Evolutionary conservation across 768 basidiomycete species (phyloP), one percentile per base, ranked within the genome.

Genomic region (Kondoa malvinella): DNA sequence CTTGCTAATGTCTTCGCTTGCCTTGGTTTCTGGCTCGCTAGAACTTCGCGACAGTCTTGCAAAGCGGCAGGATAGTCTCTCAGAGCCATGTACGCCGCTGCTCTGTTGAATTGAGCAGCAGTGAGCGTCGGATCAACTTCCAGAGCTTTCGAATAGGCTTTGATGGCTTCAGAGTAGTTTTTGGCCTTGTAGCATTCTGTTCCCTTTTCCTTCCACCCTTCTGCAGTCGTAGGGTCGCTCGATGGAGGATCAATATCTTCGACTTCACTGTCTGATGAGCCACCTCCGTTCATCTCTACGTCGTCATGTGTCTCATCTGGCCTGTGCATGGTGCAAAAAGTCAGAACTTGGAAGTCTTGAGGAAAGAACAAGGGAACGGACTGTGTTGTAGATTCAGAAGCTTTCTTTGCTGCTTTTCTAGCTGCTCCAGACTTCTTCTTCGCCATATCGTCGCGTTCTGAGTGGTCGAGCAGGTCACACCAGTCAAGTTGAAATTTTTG

Each of bases 61-160:
- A 91, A 80, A 0, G 90, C 90, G 0, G 79, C 78, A 33, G 83
- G 81, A 80, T 86, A 92, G 34, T 83, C 83, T 75, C 90, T 89
- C 64, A 87, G 75, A 0, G 84, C 83, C 83, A 92, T 92, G 75
- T 86, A 83, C 1, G 89, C 85, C 0, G 90, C 89, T 0, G 90
- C 89, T 31, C 89, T 84, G 76, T 92, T 92, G 0, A 88, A 88
- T 70, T 86, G 80, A 74, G 87, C 92, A 1, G 86, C 81, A 0
- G 89, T 84, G 76, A 91, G 87, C 2, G 79, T 72, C 0, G 84
- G 77, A 68, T 83, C 83, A 71, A 86, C 78, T 67, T 83, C 84
- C 16, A 70, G 33, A 27, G 69, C 69, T 68, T 65, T 56, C 4
- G 31, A 34, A 56, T 67, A 68, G n/a, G 40, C 15, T 15, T 69